A percentile compares a stretch with the other conserved stretches of the same genome.
Evolutionary conservation across 768 basidiomycete species (phyloP).

Genomic region (Kwoniella sp.): DNA sequence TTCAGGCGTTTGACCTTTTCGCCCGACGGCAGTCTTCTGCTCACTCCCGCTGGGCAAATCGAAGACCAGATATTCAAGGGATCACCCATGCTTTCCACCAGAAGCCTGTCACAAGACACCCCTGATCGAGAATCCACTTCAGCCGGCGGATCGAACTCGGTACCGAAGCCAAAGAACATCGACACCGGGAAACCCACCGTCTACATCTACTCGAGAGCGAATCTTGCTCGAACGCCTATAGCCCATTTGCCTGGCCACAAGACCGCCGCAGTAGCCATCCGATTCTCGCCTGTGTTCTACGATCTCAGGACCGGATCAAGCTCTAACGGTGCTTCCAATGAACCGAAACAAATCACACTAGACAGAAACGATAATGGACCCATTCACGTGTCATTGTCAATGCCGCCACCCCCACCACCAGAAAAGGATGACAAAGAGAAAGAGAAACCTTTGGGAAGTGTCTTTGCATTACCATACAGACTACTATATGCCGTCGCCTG

Average conservation of each 20-base stretch:
- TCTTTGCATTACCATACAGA: conserved; percentile 88
- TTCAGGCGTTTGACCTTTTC: conserved; percentile 92
- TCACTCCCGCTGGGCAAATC: conserved; percentile 96
- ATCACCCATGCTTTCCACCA: conserved; percentile 37
- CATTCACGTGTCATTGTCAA: conserved; percentile 56
- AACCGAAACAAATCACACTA: conserved; percentile 66
- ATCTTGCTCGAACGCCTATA: conserved; percentile 87
- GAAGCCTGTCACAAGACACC: conserved; percentile 35
- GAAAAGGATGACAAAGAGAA: conserved; percentile 57
- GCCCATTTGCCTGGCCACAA: conserved; percentile 95
- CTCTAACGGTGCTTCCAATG: conserved; percentile 44
- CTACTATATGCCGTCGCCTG: conserved; percentile 95
- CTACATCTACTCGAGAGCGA: conserved; percentile 93
- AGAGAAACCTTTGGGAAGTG: conserved; percentile 59
- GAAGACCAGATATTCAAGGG: conserved; percentile 75
- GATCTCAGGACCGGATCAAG: conserved; percentile 70
- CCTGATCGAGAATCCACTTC: conserved; percentile 12
- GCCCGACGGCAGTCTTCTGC: conserved; percentile 86
- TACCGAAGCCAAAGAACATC: conserved; percentile 52
- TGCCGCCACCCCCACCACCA: conserved; percentile 66
- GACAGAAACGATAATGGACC: conserved; percentile 56
- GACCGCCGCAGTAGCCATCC: conserved; percentile 89
- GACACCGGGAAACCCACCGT: conserved; percentile 65
- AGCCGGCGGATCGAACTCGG: conserved; percentile 28
- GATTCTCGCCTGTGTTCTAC: conserved; percentile 90